Evolutionary conservation across 768 basidiomycete genomes (phyloP), one percentile per base, ranked within the genome.

Genomic region (Tylopilus sp.): DNA sequence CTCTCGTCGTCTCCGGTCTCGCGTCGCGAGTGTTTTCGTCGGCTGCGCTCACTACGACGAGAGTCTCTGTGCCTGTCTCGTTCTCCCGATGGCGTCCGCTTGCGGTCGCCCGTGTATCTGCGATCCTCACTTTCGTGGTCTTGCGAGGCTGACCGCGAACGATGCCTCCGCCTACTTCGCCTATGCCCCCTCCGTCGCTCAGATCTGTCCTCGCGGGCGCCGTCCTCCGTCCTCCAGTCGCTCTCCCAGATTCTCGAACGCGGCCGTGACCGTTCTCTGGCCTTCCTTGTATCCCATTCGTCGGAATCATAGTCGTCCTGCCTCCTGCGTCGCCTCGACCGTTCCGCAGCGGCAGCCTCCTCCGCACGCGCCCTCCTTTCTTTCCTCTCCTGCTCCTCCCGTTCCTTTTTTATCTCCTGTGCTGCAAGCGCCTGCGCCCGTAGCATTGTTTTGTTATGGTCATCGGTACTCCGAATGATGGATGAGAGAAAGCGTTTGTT

Each of bases 391-490:
- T 79, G 76, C 54, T 87, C 87, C n/a, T 84, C 79, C 24, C 83
- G 71, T 57, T 85, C 84, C 25, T 72, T 73, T 53, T 89, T 86
- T n/a, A 84, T 73, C 58, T 90, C 88, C 58, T 87, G 78, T 2
- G 87, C 86, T 30, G 88, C 86, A 13, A 74, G 67, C 0, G 86
- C 85, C 70, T 91, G 89, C 24, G 87, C 80, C 50, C 81, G 80
- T 21, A 91, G 68, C 42, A 99, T 76, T 13, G 88, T 84, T 71
- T 87, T 85, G 70, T 99, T 99, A 65, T 99, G 97, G 52, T 95
- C 95, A 66, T 97, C 95, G 5, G 97, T 97, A 59, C 83, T 93
- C 60, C 86, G 84, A 52, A 99, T 94, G 55, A 99, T 93, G 21
- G 87, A 85, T 0, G 83, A 79, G 24, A 91, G 72, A 65, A 91